Percentiles rank a stretch among this genome's conserved stretches.
Evolutionary conservation across 2,329 filamentous ascomycete species (phyloP).

Genomic region (Aschersonia sp.): DNA sequence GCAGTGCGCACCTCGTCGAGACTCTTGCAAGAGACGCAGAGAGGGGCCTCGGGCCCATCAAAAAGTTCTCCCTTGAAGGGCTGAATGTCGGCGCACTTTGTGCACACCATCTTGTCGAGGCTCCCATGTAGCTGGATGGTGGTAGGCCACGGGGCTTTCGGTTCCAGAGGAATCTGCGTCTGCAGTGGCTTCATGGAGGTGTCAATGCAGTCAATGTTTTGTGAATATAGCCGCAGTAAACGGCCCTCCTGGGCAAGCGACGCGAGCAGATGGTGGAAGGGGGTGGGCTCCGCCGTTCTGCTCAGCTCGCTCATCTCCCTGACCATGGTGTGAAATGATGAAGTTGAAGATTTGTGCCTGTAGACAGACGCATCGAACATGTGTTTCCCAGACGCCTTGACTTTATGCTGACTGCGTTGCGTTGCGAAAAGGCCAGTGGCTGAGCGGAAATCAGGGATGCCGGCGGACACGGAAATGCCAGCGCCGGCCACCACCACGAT

Average conservation of each 20-base stretch:
- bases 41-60: constrained; percentile 67
- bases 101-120: constrained; percentile 91
- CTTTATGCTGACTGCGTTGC: constrained; percentile 71
- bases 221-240: constrained; percentile 80
- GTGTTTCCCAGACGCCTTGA: constrained; percentile 82
- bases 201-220: constrained; percentile 95
- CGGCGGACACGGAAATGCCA: constrained; percentile 91
- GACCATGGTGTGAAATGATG: constrained; percentile 93
- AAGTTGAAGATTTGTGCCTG: constrained; percentile 76
- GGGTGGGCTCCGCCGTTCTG: constrained; percentile 62
- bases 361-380: constrained; percentile 97
- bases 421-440: constrained; percentile 79
- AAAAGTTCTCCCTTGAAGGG: constrained; percentile 71
- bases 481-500: constrained; percentile 94
- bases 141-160: constrained; percentile 82
- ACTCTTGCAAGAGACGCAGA: constrained; percentile 60
- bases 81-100: constrained; percentile 69
- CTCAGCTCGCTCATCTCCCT: constrained; percentile 72
- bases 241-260: constrained; percentile 79
- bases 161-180: constrained; percentile 66
- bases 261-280: constrained; percentile 87
- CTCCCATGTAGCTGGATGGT: constrained; percentile 92
- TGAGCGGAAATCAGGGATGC: constrained; percentile 94
- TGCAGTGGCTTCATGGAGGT: constrained; percentile 65
- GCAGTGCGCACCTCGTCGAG: constrained; percentile 64